Conservation (phyloP, 768 basidiomycete genomes). For the Suillus cothurnatus region DNA sequence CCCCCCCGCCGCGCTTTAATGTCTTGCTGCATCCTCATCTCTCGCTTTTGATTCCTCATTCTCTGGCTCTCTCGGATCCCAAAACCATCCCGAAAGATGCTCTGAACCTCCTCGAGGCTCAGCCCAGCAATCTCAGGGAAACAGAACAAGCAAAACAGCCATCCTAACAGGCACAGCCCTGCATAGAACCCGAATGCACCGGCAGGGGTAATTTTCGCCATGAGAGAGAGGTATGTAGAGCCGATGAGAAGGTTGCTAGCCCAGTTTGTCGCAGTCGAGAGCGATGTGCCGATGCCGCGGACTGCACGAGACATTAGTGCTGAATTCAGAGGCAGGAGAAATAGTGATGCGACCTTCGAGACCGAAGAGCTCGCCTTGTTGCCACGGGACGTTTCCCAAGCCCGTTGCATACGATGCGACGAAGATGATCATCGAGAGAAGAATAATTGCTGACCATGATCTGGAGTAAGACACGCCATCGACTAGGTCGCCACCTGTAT, state of each 20-base stretch:
- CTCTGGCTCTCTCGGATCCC: constrained; percentile 60
- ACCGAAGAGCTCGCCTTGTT: constrained; percentile 82
- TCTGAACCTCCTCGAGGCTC: constrained; percentile 65
- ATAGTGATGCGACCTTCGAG: constrained; percentile 56
- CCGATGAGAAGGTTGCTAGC: constrained; percentile 74
- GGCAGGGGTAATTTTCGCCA: constrained; percentile 70
- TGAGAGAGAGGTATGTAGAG: constrained; percentile 79
- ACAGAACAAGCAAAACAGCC: constrained; percentile 65
- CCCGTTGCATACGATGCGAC: constrained; percentile 83
- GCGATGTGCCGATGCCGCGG: constrained; percentile 75
- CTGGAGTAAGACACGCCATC: constrained; percentile 59
- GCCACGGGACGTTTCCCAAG: constrained; percentile 83
- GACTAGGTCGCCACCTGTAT: constrained; percentile 62
- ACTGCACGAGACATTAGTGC: constrained; percentile 38
- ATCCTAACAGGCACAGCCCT: constrained; percentile 68
- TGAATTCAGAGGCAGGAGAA: background rate
- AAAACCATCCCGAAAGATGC: constrained; percentile 65
- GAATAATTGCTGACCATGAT: constrained; percentile 66
- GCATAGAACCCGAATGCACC: constrained; percentile 82
- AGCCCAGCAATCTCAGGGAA: constrained; percentile 84
- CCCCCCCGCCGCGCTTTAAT: background rate
- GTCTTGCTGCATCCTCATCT: constrained; percentile 37
- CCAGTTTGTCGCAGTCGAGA: constrained; percentile 81
- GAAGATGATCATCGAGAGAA: constrained; percentile 83
- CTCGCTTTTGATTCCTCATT: constrained; percentile 48